Conservation (phyloP, 805 yeast species). For the Cyberlindnera subsufficiens region DNA sequence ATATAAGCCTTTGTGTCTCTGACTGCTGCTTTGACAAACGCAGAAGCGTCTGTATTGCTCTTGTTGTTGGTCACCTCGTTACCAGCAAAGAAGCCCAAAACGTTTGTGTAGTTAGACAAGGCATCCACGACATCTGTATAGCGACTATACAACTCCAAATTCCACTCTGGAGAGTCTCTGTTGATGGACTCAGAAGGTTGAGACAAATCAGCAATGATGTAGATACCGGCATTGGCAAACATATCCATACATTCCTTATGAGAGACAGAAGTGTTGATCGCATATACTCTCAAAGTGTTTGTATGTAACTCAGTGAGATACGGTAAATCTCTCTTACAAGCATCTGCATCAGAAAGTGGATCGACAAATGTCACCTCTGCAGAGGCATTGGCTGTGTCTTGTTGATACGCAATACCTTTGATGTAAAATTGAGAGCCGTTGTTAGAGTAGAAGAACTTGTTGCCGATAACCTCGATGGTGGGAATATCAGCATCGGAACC, state of each 20-base stretch:
- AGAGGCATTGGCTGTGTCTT: slow-evolving; percentile 43
- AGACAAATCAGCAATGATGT: slow-evolving; percentile 77
- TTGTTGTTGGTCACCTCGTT: slow-evolving; percentile 79
- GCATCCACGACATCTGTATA: slow-evolving; percentile 73
- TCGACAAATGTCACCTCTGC: slow-evolving; percentile 39
- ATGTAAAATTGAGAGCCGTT: slow-evolving; percentile 73
- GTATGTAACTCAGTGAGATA: slow-evolving; percentile 55
- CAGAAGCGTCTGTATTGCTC: slow-evolving; percentile 72
- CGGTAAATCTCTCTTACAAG: slow-evolving; percentile 70
- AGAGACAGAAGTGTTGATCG: slow-evolving; percentile 57
- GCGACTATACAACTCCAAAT: slow-evolving; percentile 56
- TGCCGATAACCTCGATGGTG: slow-evolving; percentile 54
- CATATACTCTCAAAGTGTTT: slow-evolving; percentile 72
- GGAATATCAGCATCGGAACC: slow-evolving; percentile 32
- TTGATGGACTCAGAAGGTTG: slow-evolving; percentile 69
- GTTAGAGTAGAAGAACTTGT: slow-evolving; percentile 62
- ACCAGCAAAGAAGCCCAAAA: slow-evolving; percentile 87
- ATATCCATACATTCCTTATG: slow-evolving; percentile 68
- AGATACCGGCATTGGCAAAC: slow-evolving; percentile 74
- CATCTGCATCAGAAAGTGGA: slow-evolving; percentile 57
- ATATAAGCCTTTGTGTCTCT: slow-evolving; percentile 77
- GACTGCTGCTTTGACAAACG: slow-evolving; percentile 85
- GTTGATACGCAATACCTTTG: slow-evolving; percentile 73
- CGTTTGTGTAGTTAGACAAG: slow-evolving; percentile 65
- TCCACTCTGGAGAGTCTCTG: slow-evolving; percentile 69